Evolutionary conservation across 768 basidiomycete species (phyloP).

Genomic region (Kwoniella dendrophila): DNA sequence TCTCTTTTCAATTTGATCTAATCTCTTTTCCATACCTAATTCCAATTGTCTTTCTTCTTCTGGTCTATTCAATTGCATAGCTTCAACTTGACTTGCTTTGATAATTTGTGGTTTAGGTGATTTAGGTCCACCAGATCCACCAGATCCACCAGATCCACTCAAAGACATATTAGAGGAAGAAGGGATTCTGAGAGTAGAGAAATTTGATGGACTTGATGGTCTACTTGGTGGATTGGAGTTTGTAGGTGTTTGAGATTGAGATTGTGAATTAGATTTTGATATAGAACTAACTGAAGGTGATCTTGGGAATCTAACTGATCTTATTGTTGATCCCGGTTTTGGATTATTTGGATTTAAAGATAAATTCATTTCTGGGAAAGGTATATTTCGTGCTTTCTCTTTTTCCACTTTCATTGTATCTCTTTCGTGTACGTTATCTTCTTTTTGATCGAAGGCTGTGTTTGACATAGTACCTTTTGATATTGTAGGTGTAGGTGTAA

Average conservation of each 20-base stretch:
- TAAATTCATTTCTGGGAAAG: no score
- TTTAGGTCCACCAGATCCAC: slow-evolving; percentile 17
- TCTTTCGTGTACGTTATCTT: not conserved
- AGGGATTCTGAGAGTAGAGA: not conserved
- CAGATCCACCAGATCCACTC: no score
- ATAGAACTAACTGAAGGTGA: slow-evolving; percentile 1
- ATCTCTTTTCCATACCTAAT: slow-evolving; percentile 15
- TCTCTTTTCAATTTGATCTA: slow-evolving; percentile 46
- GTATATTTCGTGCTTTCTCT: no score
- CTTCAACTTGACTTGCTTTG: slow-evolving; percentile 41
- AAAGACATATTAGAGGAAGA: not conserved
- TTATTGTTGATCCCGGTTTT: no score
- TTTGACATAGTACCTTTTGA: not conserved
- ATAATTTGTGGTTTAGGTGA: slow-evolving; percentile 22
- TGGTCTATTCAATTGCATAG: slow-evolving; percentile 10
- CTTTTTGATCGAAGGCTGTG: slow-evolving; percentile 1
- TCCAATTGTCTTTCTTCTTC: slow-evolving; percentile 22
- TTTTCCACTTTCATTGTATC: no score
- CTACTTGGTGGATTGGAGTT: slow-evolving; percentile 4
- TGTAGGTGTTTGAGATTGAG: no score
- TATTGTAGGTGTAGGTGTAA: slow-evolving; percentile 9
- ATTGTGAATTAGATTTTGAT: no score
- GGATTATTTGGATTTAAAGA: no score
- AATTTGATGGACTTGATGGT: slow-evolving; percentile 4
- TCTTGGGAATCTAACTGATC: slow-evolving; percentile 10